Evolutionary conservation across 2,329 filamentous ascomycete species (phyloP), one percentile per base, ranked within the genome.

Genomic region (Nemania abortiva): DNA sequence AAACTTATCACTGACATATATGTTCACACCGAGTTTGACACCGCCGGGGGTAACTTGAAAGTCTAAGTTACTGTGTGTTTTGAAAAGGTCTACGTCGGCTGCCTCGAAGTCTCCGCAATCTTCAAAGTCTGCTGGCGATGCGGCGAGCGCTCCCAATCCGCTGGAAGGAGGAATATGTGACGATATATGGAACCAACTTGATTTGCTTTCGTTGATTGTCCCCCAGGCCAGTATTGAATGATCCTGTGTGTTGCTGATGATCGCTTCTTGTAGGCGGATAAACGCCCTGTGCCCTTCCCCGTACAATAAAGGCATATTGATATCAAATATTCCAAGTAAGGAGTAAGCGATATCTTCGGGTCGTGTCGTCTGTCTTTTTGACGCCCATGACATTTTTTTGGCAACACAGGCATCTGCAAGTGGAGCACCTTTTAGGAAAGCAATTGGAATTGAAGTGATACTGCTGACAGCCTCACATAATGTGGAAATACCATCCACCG

Each of bases 271-370:
- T 18, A 70, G 29, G 7, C 68, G 65, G 18, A 53, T 60, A 10
- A 70, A 68, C 0, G 65, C 65, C 10, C 47, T 63, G 1, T 4
- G 5, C 9, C 47, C 52, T 42, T 68, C 65, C 5, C 68, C 68
- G 18, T 70, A 70, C 29, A 70, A 27, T 5, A 68, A 13, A 3
- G 68, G 56, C 68, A 70, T 70, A 18, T 70, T 58, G 29, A 70
- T 47, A 42, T 65, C 65, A 45, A 70, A 66, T 10, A 68, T 55
- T 15, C 62, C 68, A 37, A 68, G 20, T 52, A 52, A 52, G 2
- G 49, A 52, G 49, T 52, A 52, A 15, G 49, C 49, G 6, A 27
- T 13, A 22, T 52, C 49, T 27, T 52, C 49, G 10, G 49, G 20
- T 20, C 49, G 49, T 22, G 49, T 52, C 27, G 49, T 24, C 45